Evolutionary conservation across 257 asterid genomes (phyloP).

Genomic region (Craterostigma plantagineum): DNA sequence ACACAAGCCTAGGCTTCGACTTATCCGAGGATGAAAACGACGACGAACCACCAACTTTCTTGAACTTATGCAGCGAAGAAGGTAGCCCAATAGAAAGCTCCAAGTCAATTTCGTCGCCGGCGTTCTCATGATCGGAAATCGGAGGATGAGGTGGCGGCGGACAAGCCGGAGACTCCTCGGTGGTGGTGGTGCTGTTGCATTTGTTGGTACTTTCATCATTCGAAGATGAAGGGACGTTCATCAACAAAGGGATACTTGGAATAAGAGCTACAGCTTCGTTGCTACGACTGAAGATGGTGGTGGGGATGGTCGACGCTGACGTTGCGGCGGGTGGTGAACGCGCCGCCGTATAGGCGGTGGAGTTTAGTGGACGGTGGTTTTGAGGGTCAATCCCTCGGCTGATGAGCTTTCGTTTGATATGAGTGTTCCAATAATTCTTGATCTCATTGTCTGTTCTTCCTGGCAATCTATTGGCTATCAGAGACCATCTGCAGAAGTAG

Average conservation of each 20-base stretch:
- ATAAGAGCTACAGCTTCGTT: background rate
- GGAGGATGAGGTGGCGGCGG: slow-evolving; percentile 1
- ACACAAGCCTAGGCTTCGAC: slow-evolving; percentile 7
- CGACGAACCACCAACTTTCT: slow-evolving; percentile 11
- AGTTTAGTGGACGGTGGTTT: slow-evolving; percentile 44
- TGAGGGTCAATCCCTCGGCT: slow-evolving; percentile 79
- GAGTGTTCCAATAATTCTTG: slow-evolving; percentile 86
- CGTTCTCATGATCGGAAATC: slow-evolving; percentile 7
- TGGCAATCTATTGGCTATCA: slow-evolving; percentile 65
- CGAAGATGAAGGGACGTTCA: slow-evolving; percentile 16
- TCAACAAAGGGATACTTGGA: slow-evolving; percentile 7
- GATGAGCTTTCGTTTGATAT: slow-evolving; percentile 69
- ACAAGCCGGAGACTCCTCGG: slow-evolving; percentile 4
- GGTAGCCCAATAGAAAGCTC: slow-evolving; percentile 64
- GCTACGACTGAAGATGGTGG: too few species aligned
- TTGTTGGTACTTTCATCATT: background rate
- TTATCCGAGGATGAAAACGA: slow-evolving; percentile 16
- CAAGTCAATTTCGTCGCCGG: slow-evolving; percentile 19
- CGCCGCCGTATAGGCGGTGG: slow-evolving; percentile 10
- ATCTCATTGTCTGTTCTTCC: slow-evolving; percentile 89
- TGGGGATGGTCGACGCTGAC: slow-evolving; percentile 13
- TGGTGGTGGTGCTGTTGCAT: slow-evolving; percentile 3
- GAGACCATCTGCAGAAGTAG: slow-evolving; percentile 58
- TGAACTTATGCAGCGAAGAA: slow-evolving; percentile 10
- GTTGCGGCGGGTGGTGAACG: background rate